Evolutionary conservation across 2,329 filamentous ascomycete genomes (phyloP).

Genomic region (Rhynchosporium graminicola): DNA sequence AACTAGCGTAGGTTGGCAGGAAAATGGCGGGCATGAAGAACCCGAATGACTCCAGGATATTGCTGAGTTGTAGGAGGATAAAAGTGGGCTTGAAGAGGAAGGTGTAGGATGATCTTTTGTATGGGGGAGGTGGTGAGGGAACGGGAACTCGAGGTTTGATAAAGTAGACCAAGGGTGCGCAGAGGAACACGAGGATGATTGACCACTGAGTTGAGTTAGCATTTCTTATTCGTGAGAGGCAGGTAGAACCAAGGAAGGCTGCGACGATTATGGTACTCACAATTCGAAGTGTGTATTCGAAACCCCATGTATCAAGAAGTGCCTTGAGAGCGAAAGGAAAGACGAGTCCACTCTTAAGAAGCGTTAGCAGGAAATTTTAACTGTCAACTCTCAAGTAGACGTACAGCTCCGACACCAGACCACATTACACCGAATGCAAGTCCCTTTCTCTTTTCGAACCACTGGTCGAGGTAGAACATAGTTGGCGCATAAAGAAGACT

Average conservation of each 20-base stretch:
- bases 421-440: conserved; percentile 53
- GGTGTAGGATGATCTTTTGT: conserved; percentile 18
- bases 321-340: conserved; percentile 44
- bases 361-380: conserved; percentile 38
- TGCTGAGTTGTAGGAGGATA: conserved; percentile 52
- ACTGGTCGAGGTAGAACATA: conserved; percentile 49
- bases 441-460: conserved; percentile 50
- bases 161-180: conserved; percentile 54
- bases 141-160: conserved; percentile 57
- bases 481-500: conserved; percentile 45
- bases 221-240: too few species aligned
- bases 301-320: conserved; percentile 46
- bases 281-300: conserved; percentile 41
- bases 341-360: conserved; percentile 31
- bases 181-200: conserved; percentile 31
- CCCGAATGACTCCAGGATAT: conserved; percentile 53
- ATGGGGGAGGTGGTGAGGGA: conserved; percentile 11
- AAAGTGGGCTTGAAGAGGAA: conserved; percentile 50
- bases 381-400: conserved; percentile 40
- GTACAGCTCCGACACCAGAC: conserved; percentile 32
- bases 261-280: conserved; percentile 33
- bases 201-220: conserved; percentile 23
- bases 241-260: too few species aligned
- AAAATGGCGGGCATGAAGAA: conserved; percentile 58
- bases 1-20: conserved; percentile 50